A percentile compares a stretch with the other conserved stretches of the same genome.
phyloP scores from a whole-genome alignment of 495 filamentous ascomycete genomes.

The Penicillium fimorum region DNA sequence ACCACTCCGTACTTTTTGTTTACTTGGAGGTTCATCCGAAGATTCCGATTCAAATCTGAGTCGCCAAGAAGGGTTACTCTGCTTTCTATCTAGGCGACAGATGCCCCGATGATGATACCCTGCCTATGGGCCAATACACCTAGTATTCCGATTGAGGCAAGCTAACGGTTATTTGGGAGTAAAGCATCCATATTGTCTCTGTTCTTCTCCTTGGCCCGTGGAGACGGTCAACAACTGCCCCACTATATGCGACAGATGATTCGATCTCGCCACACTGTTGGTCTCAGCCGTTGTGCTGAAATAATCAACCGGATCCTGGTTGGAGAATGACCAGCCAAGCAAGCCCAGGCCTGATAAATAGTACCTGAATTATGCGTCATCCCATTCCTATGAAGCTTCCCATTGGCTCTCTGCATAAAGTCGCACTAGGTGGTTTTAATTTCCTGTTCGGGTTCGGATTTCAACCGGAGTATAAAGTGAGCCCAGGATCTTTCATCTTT shows the following conservation, averaged over 20 bases:
- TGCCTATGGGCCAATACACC: neutral
- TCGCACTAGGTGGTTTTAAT: neutral
- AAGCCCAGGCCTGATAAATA: constrained; percentile 5
- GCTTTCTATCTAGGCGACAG: neutral
- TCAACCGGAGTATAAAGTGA: constrained; percentile 1
- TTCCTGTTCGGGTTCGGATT: neutral
- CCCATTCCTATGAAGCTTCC: neutral
- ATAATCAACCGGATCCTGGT: constrained; percentile 8
- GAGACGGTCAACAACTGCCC: constrained; percentile 1
- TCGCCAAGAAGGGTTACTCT: too few relatives aligned
- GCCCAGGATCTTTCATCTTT: neutral
- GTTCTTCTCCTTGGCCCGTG: constrained; percentile 1
- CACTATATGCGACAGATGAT: neutral
- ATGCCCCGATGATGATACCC: neutral
- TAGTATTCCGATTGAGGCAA: neutral
- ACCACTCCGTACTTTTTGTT: neutral
- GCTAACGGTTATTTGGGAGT: neutral
- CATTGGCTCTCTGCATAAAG: constrained; percentile 4
- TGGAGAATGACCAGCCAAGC: constrained; percentile 7
- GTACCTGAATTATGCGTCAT: neutral
- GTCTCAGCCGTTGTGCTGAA: neutral
- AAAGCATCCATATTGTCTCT: neutral
- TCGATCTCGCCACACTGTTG: constrained; percentile 7
- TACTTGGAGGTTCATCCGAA: neutral
- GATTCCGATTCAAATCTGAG: neutral